Conservation (phyloP, 805 yeast species). For the Kregervanrija pseudodelftensis region DNA sequence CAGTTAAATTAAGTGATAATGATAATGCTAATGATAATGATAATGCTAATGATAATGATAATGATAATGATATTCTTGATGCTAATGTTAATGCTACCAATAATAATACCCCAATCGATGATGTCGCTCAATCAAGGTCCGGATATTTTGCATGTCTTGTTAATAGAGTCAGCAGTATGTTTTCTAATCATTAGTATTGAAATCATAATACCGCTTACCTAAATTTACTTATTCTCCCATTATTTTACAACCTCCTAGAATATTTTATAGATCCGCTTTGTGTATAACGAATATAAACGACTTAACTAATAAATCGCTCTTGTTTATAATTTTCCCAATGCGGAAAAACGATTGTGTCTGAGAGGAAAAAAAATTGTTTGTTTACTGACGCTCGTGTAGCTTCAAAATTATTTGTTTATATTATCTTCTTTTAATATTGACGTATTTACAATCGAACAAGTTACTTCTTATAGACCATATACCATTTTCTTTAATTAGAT, state of each 20-base stretch:
- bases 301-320: no score
- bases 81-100: neutral
- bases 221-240: neutral
- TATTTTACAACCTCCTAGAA: no score
- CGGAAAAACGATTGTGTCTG: neutral
- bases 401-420: neutral
- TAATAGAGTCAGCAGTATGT: no score
- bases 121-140: no score
- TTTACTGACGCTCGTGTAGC: no score
- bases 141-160: neutral
- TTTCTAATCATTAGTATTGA: no score
- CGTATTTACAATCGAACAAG: neutral
- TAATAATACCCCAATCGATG: neutral
- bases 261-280: no score
- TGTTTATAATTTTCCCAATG: slow-evolving; percentile 6
- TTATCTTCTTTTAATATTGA: neutral
- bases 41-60: neutral
- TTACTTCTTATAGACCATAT: neutral
- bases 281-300: no score
- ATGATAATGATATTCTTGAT: neutral
- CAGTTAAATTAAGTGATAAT: neutral
- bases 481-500: no score
- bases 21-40: neutral
- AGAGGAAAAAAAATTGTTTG: no score
- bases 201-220: no score